Base-by-base conservation (phyloP, 441 rosid genomes). In the Pelargonium australe region DNA sequence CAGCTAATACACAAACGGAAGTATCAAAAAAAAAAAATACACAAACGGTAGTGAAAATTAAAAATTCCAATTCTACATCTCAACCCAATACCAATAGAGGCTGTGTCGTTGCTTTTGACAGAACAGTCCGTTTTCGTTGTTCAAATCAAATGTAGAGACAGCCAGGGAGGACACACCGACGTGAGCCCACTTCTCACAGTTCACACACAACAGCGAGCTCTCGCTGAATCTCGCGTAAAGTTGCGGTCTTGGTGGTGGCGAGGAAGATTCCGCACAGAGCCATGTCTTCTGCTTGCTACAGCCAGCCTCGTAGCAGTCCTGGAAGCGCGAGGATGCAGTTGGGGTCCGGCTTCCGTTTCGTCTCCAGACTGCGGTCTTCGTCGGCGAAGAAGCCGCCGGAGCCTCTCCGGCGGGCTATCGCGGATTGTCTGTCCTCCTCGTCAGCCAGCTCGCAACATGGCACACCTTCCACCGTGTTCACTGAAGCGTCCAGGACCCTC, bases 371-470 rank as follows among this genome's bases (percentile, higher is more conserved):
- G 78, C 89, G 98, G 92, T 92, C 98, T 76, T 88, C 93, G 58
- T 80, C 86, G 11, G 68, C 82, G 10, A 92, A 84, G 82, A 92
- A 92, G 80, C 97, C 91, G 19, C 99, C 99, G 16, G 99, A 95
- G 87, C 99, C 98, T 12, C 80, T 95, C 51, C 96, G 97, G 25
- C 89, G 93, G 13, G 95, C 97, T 28, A 86, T 95, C 57, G 98
- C 93, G 17, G 96, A 95, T 81, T 95, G 98, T 34, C 89, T 95
- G 6, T 86, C 90, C 44, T 87, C 95, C 4, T 85, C 95, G 34
- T 78, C 84, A 7, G 74, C 80, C 58, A 70, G 64, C 72, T 82
- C 88, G 23, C 90, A 86, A 77, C 88, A 85, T 63, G 92, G 88
- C 9, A 84, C 71, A 73, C 79, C 85, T 11, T 79, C 85, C 65